These are phyloP conservation scores for Colletotrichum destructivum DNA, from an alignment of 2,329 filamentous ascomycete species.

Conservation along the genomic window DNA sequence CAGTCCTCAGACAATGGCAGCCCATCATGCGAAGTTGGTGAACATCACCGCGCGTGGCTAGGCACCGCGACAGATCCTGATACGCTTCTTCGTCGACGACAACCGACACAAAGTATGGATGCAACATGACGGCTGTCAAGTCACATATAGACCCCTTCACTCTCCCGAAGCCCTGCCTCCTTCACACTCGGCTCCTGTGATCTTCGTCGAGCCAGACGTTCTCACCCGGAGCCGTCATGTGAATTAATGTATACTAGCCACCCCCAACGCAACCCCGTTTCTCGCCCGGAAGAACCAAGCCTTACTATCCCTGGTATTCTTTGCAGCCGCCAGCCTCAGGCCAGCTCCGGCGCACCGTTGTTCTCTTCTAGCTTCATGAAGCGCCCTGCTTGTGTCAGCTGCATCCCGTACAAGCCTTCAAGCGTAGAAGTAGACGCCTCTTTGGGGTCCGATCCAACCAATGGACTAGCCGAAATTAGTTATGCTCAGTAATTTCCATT, in stretches of 20 bases:
- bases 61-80: conserved; percentile 26
- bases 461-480: neutral
- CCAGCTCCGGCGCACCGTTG: neutral
- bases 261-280: conserved; percentile 20
- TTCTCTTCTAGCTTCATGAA: neutral
- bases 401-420: neutral
- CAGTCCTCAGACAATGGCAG: conserved; percentile 20
- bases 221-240: neutral
- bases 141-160: conserved; percentile 38
- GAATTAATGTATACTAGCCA: conserved; percentile 15
- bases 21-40: conserved; percentile 15
- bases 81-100: conserved; percentile 33
- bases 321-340: neutral
- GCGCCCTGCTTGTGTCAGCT: neutral
- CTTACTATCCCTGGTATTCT: neutral
- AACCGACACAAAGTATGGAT: conserved; percentile 25
- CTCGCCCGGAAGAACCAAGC: neutral
- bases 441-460: neutral
- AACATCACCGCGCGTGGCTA: conserved; percentile 9
- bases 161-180: neutral
- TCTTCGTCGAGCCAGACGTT: conserved; percentile 9
- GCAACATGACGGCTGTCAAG: conserved; percentile 9
- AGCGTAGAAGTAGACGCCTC: neutral
- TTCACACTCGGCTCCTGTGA: neutral
- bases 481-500: conserved; percentile 31